Conservation (phyloP, 2,329 filamentous ascomycete genomes). For the Trichothecium sympodiale region DNA sequence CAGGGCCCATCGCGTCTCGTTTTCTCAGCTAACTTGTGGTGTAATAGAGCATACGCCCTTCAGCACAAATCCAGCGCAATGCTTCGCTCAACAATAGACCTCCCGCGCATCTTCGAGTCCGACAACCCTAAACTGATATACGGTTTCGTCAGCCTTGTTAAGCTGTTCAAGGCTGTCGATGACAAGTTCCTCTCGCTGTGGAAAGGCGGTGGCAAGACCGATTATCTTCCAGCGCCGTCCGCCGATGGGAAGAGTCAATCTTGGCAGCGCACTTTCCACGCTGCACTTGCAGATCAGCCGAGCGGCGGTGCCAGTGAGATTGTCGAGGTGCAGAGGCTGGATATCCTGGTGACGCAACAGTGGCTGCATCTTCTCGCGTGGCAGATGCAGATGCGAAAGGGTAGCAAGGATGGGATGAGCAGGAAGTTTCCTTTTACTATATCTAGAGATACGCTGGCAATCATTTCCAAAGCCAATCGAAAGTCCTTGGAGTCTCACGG, state of each 20-base stretch:
- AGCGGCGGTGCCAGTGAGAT: conserved; percentile 3
- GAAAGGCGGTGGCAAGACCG: background rate
- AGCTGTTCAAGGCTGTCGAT: conserved; percentile 10
- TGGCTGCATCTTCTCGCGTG: conserved; percentile 11
- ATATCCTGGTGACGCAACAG: conserved; percentile 10
- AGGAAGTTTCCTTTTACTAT: conserved; percentile 4
- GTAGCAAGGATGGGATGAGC: background rate
- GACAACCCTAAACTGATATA: conserved; percentile 10
- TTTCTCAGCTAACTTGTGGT: no score
- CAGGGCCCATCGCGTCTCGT: no score
- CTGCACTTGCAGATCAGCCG: background rate
- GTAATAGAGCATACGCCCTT: conserved; percentile 12
- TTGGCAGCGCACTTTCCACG: background rate
- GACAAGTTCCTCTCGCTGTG: conserved; percentile 6
- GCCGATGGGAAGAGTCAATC: background rate
- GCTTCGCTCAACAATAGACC: conserved; percentile 8
- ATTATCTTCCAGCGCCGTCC: background rate
- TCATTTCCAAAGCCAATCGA: conserved; percentile 6
- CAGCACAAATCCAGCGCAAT: conserved; percentile 9
- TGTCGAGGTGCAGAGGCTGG: conserved; percentile 10
- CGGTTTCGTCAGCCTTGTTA: conserved; percentile 10
- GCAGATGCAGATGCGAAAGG: conserved; percentile 6
- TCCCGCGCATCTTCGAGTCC: conserved; percentile 10
- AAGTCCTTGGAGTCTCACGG: conserved; percentile 10
- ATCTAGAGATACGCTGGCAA: conserved; percentile 8